These are phyloP conservation scores for Penicillium bialowiezense DNA, from an alignment of 495 filamentous ascomycete species.

Conservation along the genomic window DNA sequence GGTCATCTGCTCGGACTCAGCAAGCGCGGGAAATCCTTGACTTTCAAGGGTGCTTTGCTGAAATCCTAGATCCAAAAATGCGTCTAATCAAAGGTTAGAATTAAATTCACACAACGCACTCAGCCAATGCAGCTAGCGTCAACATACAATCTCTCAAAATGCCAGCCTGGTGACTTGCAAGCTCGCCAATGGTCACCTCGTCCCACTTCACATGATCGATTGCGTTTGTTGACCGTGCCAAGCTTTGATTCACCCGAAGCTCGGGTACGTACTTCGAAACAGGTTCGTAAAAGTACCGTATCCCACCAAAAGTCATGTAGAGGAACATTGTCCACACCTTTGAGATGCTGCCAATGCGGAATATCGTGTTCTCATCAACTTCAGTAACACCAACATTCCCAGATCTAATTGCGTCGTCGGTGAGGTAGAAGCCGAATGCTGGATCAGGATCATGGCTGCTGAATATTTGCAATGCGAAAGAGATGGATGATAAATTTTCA, in stretches of 20 bases:
- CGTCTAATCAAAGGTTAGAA: no score
- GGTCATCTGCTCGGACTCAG: slow-evolving; percentile 11
- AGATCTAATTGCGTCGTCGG: neutral
- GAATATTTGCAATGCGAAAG: slow-evolving; percentile 40
- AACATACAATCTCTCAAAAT: slow-evolving; percentile 42
- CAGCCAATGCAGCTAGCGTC: no score
- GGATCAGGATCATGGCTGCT: slow-evolving; percentile 4
- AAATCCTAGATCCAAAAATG: slow-evolving; percentile 16
- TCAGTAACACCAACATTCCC: slow-evolving; percentile 33
- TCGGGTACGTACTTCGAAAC: slow-evolving; percentile 52
- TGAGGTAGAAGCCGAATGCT: slow-evolving; percentile 6
- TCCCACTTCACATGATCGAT: slow-evolving; percentile 47
- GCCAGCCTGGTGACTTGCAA: slow-evolving; percentile 53
- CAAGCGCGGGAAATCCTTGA: slow-evolving; percentile 37
- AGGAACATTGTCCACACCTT: slow-evolving; percentile 49
- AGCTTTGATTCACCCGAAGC: slow-evolving; percentile 23
- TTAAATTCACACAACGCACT: no score
- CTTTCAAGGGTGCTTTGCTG: slow-evolving; percentile 9
- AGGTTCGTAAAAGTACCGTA: slow-evolving; percentile 42
- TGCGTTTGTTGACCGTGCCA: slow-evolving; percentile 23
- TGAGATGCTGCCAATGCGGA: slow-evolving; percentile 49
- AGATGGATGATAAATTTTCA: slow-evolving; percentile 37
- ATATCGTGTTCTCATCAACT: slow-evolving; percentile 46
- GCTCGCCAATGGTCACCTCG: slow-evolving; percentile 50
- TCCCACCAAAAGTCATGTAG: slow-evolving; percentile 44